Percentiles rank a stretch among this genome's conserved stretches.
Conservation (phyloP, 495 filamentous ascomycete genomes). For the Aspergillus nidulans region DNA sequence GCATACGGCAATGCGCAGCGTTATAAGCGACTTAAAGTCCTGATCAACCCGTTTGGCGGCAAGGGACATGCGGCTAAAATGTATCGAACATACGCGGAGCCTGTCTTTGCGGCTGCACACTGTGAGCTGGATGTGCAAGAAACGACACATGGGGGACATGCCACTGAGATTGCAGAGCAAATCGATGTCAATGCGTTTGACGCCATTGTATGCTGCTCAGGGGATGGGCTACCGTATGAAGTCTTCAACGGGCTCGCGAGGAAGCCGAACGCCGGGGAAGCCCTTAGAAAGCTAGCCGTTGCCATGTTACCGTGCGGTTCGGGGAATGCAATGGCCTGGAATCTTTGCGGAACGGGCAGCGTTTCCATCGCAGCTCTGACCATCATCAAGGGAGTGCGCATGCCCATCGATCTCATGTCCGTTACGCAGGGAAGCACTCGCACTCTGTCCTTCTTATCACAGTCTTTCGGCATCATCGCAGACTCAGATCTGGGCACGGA, state of each 20-base stretch:
- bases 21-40: constrained; percentile 73
- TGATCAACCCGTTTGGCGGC: constrained; percentile 89
- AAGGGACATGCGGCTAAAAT: constrained; percentile 70
- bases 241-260: constrained; percentile 89
- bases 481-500: constrained; percentile 88
- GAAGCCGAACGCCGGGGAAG: constrained; percentile 66
- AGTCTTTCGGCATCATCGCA: constrained; percentile 85
- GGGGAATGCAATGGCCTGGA: constrained; percentile 91
- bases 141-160: constrained; percentile 72
- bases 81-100: constrained; percentile 72
- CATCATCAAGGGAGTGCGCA: constrained; percentile 79
- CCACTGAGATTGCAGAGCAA: constrained; percentile 68
- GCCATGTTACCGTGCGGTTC: constrained; percentile 88
- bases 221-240: constrained; percentile 88
- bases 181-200: constrained; percentile 79
- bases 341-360: constrained; percentile 76
- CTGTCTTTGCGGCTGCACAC: constrained; percentile 76
- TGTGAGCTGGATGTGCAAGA: constrained; percentile 72
- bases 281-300: constrained; percentile 74
- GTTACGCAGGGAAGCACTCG: constrained; percentile 74
- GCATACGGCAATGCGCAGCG: constrained; percentile 71
- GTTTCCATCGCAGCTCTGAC: constrained; percentile 71
- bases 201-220: constrained; percentile 82
- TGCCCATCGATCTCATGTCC: constrained; percentile 78
- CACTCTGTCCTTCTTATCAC: constrained; percentile 83